phyloP scores from a whole-genome alignment of 352 stramenopile genomes.

The Globisporangium lucens region DNA sequence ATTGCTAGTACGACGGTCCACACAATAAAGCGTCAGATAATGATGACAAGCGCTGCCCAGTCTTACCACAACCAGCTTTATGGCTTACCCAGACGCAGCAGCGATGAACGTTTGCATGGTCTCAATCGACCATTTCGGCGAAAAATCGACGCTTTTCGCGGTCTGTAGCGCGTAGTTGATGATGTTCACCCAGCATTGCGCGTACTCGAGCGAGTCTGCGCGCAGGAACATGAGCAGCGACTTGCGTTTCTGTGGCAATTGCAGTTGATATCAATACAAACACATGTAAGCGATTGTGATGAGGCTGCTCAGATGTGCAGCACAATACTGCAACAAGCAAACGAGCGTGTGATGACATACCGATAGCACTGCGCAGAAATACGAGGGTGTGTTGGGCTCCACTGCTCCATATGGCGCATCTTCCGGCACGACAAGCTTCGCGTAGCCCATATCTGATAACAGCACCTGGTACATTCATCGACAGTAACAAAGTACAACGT shows the following conservation, averaged over 20 bases:
- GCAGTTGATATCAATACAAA: background rate
- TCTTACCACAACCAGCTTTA: background rate
- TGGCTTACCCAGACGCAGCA: constrained; percentile 48
- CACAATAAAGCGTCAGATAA: background rate
- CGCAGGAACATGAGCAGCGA: constrained; percentile 77
- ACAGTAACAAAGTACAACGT: background rate
- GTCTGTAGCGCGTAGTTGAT: constrained; percentile 79
- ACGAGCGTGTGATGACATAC: constrained; percentile 21
- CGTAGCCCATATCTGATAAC: constrained; percentile 72
- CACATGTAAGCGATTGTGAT: background rate
- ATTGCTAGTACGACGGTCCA: constrained; percentile 9
- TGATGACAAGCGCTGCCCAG: background rate
- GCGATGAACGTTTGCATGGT: constrained; percentile 76
- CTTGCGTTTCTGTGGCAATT: constrained; percentile 57
- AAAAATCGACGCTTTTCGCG: constrained; percentile 61
- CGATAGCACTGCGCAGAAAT: constrained; percentile 77
- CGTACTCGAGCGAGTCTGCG: constrained; percentile 67
- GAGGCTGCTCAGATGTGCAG: background rate
- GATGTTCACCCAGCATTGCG: constrained; percentile 70
- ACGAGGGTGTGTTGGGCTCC: constrained; percentile 51
- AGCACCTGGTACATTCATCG: constrained; percentile 17
- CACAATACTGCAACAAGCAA: background rate
- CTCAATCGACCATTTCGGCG: constrained; percentile 60
- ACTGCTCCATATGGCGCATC: constrained; percentile 73
- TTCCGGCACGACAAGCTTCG: constrained; percentile 70